Evolutionary conservation across 345 rosid genomes (phyloP), one percentile per base, ranked within the genome.

Genomic region (Excoecaria agallocha): DNA sequence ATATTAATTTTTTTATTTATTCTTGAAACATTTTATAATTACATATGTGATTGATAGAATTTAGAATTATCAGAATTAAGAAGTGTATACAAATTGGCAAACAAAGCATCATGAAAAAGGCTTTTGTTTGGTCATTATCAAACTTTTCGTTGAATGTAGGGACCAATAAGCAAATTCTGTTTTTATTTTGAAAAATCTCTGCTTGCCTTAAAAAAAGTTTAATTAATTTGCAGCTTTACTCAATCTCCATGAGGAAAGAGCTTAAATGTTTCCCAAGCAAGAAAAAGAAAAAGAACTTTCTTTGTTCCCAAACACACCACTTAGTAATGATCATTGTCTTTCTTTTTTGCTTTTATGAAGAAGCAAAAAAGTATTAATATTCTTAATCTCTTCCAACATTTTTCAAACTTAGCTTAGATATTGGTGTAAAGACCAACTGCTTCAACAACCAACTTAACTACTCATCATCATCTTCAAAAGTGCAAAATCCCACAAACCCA

Each of bases 361-460:
- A 39, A 16, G 24, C 55, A 67, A n/a, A n/a, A 68, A 61, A 11
- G 58, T 35, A 25, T 1, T 35, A 17, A 54, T 60, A 41, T 65
- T 57, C 6, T 56, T 70, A 30, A 30, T 30, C 2, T 39, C 52
- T 71, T 50, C 19, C 15, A 38, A 51, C 3, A 41, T 65, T 50
- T 65, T 37, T 22, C 65, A 56, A 64, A 43, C 60, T 13, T 59
- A 4, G 43, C 58, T 45, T 66, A 10, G 22, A 19, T 45, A 24
- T 72, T 52, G 46, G 52, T 20, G 79, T 16, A 73, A 76, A 74
- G 68, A 50, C 79, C 75, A 80, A 82, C 85, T 35, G 76, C 81
- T 74, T 13, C 80, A 80, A 70, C 87, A 39, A 82, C 84, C 76
- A 62, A 46, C 70, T 69, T 81, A 81, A 77, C 85, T 63, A 64